Base-by-base conservation (phyloP, 2,329 filamentous ascomycete species). In the Fusarium pilosicola region DNA sequence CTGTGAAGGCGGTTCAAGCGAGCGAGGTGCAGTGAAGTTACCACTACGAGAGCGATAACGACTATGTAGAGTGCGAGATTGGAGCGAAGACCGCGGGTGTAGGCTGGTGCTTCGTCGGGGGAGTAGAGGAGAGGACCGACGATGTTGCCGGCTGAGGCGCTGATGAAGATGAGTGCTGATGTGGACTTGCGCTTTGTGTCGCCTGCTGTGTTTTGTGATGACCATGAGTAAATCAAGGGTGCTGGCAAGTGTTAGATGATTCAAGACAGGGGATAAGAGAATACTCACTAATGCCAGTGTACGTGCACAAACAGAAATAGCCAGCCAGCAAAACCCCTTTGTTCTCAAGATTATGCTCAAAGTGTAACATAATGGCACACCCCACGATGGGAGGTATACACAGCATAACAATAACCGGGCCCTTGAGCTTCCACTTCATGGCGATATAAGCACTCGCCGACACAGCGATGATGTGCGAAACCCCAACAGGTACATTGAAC, bases 141-240 rank as follows among this genome's bases (percentile, higher is more conserved):
- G 41, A 93, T 89, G 73, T 93, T 93, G 11, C 91, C 91, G 4
- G 87, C 87, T 58, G 88, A 91, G 66, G 90, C 88, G 9, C 90
- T 90, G 52, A 93, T 86, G 75, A 93, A 91, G 3, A 93, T 83
- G 12, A 92, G 84, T 18, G 87, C 90, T 0, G 90, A 92, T 0
- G 88, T 91, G 15, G 88, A 87, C 76, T 92, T 93, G 71, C 89
- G 89, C 81, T 93, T 93, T 0, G 91, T 93, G 76, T 93, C 90
- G 3, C 91, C 91, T 1, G 88, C 91, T 0, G 91, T 91, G 71
- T 92, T 91, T 68, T 89, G 88, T 5, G 87, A 84, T 4, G 87
- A 88, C 88, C 88, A 91, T 0, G 88, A 87, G 71, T 89, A 91
- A 45, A 91, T 88, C 36, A 91, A 80, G 0, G 89, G 90, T 7